Evolutionary conservation across 129 eudicot genomes (phyloP).

Genomic region (Pulicaria dysenterica): DNA sequence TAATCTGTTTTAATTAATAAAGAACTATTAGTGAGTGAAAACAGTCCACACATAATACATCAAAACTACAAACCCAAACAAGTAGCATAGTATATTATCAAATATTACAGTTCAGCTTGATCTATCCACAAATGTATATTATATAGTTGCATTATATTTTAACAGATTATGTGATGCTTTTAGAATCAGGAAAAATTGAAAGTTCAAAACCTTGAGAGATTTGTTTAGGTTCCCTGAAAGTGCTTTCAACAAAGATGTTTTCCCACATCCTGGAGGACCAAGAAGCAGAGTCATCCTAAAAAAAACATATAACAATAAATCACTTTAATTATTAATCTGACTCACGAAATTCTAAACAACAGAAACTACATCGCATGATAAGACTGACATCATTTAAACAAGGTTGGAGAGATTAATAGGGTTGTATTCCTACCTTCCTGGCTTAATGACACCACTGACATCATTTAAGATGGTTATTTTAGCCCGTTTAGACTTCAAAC

Average conservation of each 20-base stretch:
- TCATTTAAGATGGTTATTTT: conserved; percentile 54
- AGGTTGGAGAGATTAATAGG: neutral
- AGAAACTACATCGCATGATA: no score
- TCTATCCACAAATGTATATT: no score
- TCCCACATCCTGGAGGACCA: conserved; percentile 83
- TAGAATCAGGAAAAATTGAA: neutral
- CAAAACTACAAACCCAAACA: neutral
- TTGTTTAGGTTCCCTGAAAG: conserved; percentile 51
- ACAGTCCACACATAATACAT: conserved; percentile 9
- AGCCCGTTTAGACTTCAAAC: conserved; percentile 47
- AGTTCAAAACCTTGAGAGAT: conserved; percentile 44
- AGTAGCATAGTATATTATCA: no score
- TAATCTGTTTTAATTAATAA: conserved; percentile 18
- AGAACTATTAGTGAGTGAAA: conserved; percentile 6
- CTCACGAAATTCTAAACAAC: no score
- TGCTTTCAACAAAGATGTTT: conserved; percentile 50
- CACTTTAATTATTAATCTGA: no score
- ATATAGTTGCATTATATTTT: no score
- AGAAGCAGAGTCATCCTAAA: conserved; percentile 69
- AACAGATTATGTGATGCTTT: neutral
- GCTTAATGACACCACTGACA: conserved; percentile 69
- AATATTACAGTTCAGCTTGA: no score
- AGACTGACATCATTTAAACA: no score
- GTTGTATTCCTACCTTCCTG: conserved; percentile 58
- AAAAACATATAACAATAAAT: no score